Evolutionary conservation across 1,139 yeast species (phyloP), one percentile per base, ranked within the genome.

Genomic region (Hyphopichia pseudoburtonii): DNA sequence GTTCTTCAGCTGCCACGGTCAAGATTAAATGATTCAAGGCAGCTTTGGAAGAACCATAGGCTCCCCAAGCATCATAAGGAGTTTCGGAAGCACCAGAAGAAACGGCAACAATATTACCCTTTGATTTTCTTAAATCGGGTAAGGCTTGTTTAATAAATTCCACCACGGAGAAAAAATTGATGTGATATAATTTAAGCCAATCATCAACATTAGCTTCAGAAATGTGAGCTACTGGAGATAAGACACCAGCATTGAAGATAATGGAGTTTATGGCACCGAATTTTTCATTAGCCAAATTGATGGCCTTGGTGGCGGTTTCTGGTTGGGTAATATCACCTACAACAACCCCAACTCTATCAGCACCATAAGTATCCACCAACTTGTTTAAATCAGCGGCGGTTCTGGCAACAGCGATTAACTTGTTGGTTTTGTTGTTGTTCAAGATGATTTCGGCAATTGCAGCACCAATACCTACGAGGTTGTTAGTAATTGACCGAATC

Each of bases 31-130:
- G 89, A 60, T 90, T 87, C 40, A 89, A 57, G 0, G 96, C 96
- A 1, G 96, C 96, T 61, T 90, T 90, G 14, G 96, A 80, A 3
- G 89, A 68, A 1, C 96, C 95, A 52, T 90, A 90, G 3, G 96
- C 95, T 26, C 84, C 82, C 96, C 96, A 89, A 10, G 90, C 89
- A 47, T 59, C 58, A 51, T 79, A 80, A 14, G 79, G 65, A 32
- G 66, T 68, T 1, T 71, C 66, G 2, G 90, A 73, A 0, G 97
- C 97, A 6, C 96, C 97, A 1, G 95, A 86, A 18, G 94, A 85
- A 0, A 89, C 96, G 39, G 83, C 79, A 15, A 90, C 70, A 23
- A 85, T 69, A 33, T 70, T 73, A 1, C 94, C 92, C n/a, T 71
- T 60, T 2, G 77, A 46, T 40, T 71, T 58, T 28, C 79, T 70